Percentiles rank a stretch among this genome's conserved stretches.
Conservation (phyloP, 148 eudicot genomes). For the Pouteria glomerata region DNA sequence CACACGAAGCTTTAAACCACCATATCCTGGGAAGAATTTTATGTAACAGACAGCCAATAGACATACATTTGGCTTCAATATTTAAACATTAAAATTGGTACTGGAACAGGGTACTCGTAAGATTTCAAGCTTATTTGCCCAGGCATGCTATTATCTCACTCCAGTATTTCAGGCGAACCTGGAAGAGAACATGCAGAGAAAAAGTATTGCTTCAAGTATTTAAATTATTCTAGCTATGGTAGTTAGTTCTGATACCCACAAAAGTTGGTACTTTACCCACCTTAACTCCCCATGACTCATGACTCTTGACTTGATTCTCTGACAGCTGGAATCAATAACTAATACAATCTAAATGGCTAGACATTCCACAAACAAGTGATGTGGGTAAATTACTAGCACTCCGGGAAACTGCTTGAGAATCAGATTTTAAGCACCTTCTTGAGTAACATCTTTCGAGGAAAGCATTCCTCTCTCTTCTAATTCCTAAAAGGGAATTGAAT, state of each 20-base stretch:
- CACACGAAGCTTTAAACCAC: too few relatives aligned
- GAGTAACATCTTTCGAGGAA: neutral
- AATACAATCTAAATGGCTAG: too few relatives aligned
- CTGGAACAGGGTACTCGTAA: too few relatives aligned
- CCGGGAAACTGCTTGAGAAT: conserved; percentile 2
- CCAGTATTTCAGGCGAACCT: neutral
- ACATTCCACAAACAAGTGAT: too few relatives aligned
- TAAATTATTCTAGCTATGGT: neutral
- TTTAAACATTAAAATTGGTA: too few relatives aligned
- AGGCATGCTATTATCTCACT: conserved; percentile 11
- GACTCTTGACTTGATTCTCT: neutral
- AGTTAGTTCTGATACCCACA: conserved; percentile 14
- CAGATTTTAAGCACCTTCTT: neutral
- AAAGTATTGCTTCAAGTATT: conserved; percentile 17
- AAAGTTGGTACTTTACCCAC: neutral
- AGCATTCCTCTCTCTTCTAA: neutral
- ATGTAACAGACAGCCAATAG: too few relatives aligned
- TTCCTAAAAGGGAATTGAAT: neutral
- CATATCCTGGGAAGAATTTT: too few relatives aligned
- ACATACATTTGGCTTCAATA: too few relatives aligned
- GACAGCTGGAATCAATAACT: neutral
- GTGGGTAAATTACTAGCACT: conserved; percentile 2
- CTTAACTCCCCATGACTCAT: neutral
- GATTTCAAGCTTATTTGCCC: conserved; percentile 15
- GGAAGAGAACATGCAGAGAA: conserved; percentile 8